Conservation (phyloP, 2,329 filamentous ascomycete genomes). For the Cytospora mali region DNA sequence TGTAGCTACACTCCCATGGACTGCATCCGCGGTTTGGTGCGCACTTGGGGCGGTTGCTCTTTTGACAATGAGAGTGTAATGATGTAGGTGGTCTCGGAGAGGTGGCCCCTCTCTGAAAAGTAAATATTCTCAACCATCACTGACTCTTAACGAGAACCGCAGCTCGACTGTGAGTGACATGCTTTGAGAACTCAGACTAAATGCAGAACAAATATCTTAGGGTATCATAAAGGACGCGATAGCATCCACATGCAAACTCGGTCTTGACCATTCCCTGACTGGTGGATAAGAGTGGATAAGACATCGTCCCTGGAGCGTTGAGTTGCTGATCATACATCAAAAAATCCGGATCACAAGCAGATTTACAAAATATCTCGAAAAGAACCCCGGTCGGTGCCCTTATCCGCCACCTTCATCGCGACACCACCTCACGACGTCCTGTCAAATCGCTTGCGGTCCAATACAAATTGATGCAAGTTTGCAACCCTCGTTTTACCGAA, state of each 20-base stretch:
- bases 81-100: neutral
- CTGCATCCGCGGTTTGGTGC: neutral
- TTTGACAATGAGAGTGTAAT: neutral
- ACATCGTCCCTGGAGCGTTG: neutral
- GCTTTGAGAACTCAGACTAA: neutral
- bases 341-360: neutral
- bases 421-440: conserved; percentile 2
- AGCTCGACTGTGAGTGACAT: neutral
- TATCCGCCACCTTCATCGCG: conserved; percentile 6
- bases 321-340: neutral
- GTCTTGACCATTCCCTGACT: neutral
- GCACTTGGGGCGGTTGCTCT: neutral
- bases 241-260: neutral
- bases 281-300: neutral
- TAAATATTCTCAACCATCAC: neutral
- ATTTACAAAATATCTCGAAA: neutral
- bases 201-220: neutral
- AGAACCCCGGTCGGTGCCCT: conserved; percentile 6
- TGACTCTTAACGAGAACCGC: neutral
- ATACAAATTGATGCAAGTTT: conserved; percentile 1
- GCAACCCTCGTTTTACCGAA: neutral
- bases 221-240: neutral
- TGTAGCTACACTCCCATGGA: neutral
- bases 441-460: conserved; percentile 3
- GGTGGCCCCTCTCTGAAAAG: neutral